phyloP scores from a whole-genome alignment of 2,329 filamentous ascomycete species.

The Graphium sp. region DNA sequence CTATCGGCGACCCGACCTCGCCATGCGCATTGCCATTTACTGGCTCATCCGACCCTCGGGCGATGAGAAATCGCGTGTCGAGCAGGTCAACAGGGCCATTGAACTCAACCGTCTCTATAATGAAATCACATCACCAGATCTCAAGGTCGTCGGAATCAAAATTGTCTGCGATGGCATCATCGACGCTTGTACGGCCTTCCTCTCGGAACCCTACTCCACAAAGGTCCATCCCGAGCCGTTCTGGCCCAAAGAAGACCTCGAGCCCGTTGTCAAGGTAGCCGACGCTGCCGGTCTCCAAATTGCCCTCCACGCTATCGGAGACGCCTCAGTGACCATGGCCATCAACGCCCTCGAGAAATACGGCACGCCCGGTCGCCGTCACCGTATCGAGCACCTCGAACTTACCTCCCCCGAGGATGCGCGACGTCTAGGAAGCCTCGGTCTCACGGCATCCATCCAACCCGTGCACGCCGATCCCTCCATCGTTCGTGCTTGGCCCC shows the following conservation, averaged over 20 bases:
- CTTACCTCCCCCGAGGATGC: constrained; percentile 38
- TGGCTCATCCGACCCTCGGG: constrained; percentile 36
- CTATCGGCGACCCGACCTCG: constrained; percentile 15
- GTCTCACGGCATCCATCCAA: constrained; percentile 43
- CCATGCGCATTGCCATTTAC: constrained; percentile 34
- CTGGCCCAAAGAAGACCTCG: constrained; percentile 35
- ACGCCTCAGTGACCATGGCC: constrained; percentile 37
- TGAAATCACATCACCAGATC: constrained; percentile 16
- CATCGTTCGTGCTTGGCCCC: constrained; percentile 43
- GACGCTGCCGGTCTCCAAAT: constrained; percentile 37
- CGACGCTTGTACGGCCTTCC: constrained; percentile 45
- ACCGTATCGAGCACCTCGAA: constrained; percentile 50
- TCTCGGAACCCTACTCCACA: constrained; percentile 40
- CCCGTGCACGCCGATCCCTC: constrained; percentile 43
- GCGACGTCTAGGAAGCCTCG: constrained; percentile 33
- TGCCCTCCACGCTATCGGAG: constrained; percentile 49
- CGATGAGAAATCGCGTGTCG: constrained; percentile 20
- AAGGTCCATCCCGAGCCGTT: constrained; percentile 26
- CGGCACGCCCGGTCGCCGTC: constrained; percentile 27
- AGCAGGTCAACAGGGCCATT: constrained; percentile 31
- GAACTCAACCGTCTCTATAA: constrained; percentile 20
- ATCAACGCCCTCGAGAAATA: constrained; percentile 35
- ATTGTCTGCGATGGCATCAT: constrained; percentile 49
- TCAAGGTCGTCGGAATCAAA: constrained; percentile 43
- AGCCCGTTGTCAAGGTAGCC: constrained; percentile 34